Evolutionary conservation across 768 basidiomycete species (phyloP).

Genomic region (Xerocomellus dryophilus): DNA sequence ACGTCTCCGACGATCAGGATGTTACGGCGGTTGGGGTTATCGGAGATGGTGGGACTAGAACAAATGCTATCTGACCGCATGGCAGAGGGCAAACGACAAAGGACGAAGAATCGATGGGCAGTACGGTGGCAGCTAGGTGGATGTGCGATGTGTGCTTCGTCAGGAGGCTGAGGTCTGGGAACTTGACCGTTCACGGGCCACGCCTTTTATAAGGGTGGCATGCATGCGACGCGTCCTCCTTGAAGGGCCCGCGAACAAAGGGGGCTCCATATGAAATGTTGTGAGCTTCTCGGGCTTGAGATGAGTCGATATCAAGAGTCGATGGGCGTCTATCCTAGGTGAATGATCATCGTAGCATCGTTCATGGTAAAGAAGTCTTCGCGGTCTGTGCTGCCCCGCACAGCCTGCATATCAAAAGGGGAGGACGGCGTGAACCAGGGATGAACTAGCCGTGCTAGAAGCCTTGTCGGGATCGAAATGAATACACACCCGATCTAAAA

Average conservation of each 20-base stretch:
- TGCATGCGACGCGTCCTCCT: background rate
- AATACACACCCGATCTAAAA: background rate
- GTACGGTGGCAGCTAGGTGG: background rate
- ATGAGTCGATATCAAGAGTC: background rate
- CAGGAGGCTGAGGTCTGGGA: background rate
- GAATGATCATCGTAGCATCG: background rate
- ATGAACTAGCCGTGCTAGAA: background rate
- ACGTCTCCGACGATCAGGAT: conserved; percentile 29
- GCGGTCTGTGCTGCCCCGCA: background rate
- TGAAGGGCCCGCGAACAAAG: conserved; percentile 9
- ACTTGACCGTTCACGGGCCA: background rate
- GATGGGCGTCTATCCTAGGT: conserved; percentile 8
- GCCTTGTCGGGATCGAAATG: background rate
- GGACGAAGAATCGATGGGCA: background rate
- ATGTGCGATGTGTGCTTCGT: background rate
- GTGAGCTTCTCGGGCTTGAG: conserved; percentile 11
- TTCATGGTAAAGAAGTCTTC: background rate
- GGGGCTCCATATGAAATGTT: conserved; percentile 1
- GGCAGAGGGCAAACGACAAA: background rate
- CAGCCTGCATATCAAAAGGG: background rate
- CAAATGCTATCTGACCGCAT: conserved; percentile 13
- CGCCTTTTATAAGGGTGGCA: conserved; percentile 12
- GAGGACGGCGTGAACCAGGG: background rate
- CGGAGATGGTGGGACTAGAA: conserved; percentile 13
- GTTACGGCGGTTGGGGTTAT: conserved; percentile 18